Evolutionary conservation across 495 filamentous ascomycete genomes (phyloP).

Genomic region (Aspergillus ostianus): DNA sequence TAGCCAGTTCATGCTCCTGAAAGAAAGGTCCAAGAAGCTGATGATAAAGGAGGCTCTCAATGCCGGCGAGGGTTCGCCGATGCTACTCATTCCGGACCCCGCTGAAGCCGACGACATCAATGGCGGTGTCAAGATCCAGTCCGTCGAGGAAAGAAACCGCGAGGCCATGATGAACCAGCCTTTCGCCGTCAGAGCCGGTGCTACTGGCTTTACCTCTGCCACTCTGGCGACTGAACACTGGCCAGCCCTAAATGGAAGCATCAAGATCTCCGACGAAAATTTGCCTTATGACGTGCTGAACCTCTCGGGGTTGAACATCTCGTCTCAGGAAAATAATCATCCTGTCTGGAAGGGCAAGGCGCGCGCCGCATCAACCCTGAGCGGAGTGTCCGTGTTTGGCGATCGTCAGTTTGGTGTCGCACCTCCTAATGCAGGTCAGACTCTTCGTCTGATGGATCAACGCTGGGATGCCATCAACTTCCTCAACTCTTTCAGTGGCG

Average conservation of each 20-base stretch:
- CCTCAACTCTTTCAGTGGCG: constrained; percentile 19
- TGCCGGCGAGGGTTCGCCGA: constrained; percentile 5
- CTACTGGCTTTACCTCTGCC: constrained; percentile 1
- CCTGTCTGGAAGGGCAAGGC: constrained; percentile 9
- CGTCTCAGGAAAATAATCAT: neutral
- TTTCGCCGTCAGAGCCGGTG: neutral
- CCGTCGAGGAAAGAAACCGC: constrained; percentile 1
- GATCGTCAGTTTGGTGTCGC: constrained; percentile 2
- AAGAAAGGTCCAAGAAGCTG: constrained; percentile 37
- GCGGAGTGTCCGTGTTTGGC: neutral
- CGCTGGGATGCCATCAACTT: constrained; percentile 28
- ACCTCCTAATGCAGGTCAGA: constrained; percentile 5
- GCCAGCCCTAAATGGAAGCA: constrained; percentile 8
- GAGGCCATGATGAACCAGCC: constrained; percentile 23
- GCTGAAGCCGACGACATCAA: constrained; percentile 10
- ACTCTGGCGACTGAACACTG: constrained; percentile 18
- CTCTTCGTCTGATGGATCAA: constrained; percentile 13
- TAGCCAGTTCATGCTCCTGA: constrained; percentile 27
- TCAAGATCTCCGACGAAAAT: no score
- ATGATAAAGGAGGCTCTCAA: constrained; percentile 30
- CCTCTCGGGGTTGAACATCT: constrained; percentile 6
- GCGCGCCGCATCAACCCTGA: neutral
- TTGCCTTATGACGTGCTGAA: constrained; percentile 16
- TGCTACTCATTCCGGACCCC: constrained; percentile 5
- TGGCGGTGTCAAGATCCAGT: constrained; percentile 13